Base-by-base conservation (phyloP, 768 basidiomycete species). In the Stropharia rugosoannulata region DNA sequence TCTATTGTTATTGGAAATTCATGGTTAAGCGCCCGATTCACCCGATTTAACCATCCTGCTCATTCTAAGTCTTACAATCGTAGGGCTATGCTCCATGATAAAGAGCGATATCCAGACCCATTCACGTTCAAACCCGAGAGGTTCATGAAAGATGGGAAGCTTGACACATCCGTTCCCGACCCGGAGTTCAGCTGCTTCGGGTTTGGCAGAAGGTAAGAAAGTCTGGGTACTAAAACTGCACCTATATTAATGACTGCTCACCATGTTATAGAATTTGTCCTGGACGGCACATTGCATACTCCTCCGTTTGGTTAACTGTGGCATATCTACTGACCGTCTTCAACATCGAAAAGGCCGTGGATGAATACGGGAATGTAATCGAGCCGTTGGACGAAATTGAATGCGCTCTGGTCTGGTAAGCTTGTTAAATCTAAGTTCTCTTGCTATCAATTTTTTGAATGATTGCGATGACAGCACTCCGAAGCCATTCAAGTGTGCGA, bases 51-150 rank as follows among this genome's bases (percentile, higher is more conserved):
- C 4, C 25, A 19, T 11, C 3, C 22, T 18, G 7, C 10, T 15
- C 18, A 18, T 12, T 8, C 7, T 19, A 22, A 41, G 10, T 4
- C 25, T 27, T 22, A n/a, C 2, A 3, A 22, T 13, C 13, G 19
- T 35, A 79, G 78, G 79, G 73, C 73, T 0, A 75, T 81, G 45
- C 68, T 73, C 1, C 75, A 72, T 47, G 68, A 81, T 36, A 70
- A 73, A 46, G 50, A 59, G 7, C 64, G 63, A 29, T 78, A 75
- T 58, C 72, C 73, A 1, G 73, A 79, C 42, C 75, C 78, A 12
- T 67, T 68, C 42, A 59, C 44, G 1, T 79, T 80, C 61, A 72
- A 70, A 22, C 77, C 77, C 4, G 76, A 78, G 25, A 73, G 76
- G 7, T 78, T 73, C 56, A 58, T 73, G 11, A 56, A 62, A 18